phyloP scores from a whole-genome alignment of 2,329 filamentous ascomycete species.

The Penicillium sp. region DNA sequence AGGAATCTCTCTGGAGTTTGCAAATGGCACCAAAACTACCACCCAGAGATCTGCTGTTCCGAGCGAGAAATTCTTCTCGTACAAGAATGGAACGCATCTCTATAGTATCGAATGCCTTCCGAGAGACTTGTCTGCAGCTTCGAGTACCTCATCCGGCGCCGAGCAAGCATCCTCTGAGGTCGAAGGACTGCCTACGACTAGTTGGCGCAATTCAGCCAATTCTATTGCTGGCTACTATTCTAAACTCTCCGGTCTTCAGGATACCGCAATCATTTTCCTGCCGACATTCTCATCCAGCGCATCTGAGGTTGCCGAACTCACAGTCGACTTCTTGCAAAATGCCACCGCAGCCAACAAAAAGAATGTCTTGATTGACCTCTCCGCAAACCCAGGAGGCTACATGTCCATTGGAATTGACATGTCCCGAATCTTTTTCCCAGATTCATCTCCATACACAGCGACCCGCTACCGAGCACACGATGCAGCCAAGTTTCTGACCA shows the following conservation, averaged over 20 bases:
- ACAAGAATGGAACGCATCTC: slow-evolving; percentile 21
- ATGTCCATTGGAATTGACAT: slow-evolving; percentile 51
- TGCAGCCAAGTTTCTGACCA: slow-evolving; percentile 39
- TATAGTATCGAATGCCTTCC: slow-evolving; percentile 24
- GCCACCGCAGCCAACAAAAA: slow-evolving; percentile 49
- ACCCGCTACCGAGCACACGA: slow-evolving; percentile 51
- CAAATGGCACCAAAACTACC: slow-evolving; percentile 21
- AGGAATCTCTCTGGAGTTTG: slow-evolving; percentile 18
- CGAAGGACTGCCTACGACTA: slow-evolving; percentile 19
- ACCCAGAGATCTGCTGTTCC: slow-evolving; percentile 21
- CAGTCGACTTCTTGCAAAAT: slow-evolving; percentile 28
- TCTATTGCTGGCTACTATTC: slow-evolving; percentile 51
- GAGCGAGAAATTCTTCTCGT: slow-evolving; percentile 22
- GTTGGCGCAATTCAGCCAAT: slow-evolving; percentile 20
- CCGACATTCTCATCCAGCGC: slow-evolving; percentile 29
- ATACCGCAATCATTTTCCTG: slow-evolving; percentile 49
- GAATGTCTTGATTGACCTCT: slow-evolving; percentile 67
- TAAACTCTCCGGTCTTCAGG: slow-evolving; percentile 40
- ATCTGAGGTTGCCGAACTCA: slow-evolving; percentile 19
- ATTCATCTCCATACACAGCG: slow-evolving; percentile 46
- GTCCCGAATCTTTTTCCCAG: slow-evolving; percentile 59
- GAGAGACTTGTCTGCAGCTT: slow-evolving; percentile 10
- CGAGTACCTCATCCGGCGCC: slow-evolving; percentile 12
- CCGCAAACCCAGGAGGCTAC: slow-evolving; percentile 61
- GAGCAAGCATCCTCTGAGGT: slow-evolving; percentile 23